phyloP scores from a whole-genome alignment of 2,329 filamentous ascomycete species.

The Orbilia blumenaviensis region DNA sequence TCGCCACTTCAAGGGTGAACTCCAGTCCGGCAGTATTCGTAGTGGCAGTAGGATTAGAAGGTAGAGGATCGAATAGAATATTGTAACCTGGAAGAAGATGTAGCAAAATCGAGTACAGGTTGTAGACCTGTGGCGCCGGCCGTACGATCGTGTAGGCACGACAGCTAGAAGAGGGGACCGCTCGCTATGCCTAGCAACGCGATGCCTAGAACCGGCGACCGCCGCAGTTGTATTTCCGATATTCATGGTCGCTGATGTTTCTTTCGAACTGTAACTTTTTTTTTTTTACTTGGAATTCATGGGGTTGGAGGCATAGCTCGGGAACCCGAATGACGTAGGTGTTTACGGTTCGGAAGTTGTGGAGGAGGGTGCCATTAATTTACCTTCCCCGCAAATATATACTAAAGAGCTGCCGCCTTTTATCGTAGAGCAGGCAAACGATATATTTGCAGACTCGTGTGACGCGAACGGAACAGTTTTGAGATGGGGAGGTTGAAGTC shows the following conservation, averaged over 20 bases:
- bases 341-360: background rate
- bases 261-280: background rate
- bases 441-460: background rate
- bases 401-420: background rate
- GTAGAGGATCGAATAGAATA: slow-evolving; percentile 50
- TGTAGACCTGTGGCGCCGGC: slow-evolving; percentile 17
- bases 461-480: slow-evolving; percentile 3
- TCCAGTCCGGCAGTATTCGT: slow-evolving; percentile 24
- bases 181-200: slow-evolving; percentile 13
- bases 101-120: slow-evolving; percentile 44
- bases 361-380: background rate
- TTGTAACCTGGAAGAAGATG: slow-evolving; percentile 38
- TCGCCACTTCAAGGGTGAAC: slow-evolving; percentile 23
- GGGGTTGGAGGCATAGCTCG: slow-evolving; percentile 8
- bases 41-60: slow-evolving; percentile 39
- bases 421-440: background rate
- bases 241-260: slow-evolving; percentile 10
- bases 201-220: slow-evolving; percentile 25
- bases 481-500: background rate
- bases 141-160: slow-evolving; percentile 18
- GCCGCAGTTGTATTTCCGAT: slow-evolving; percentile 16
- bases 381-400: background rate
- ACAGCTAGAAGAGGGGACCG: slow-evolving; percentile 25
- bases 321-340: background rate
- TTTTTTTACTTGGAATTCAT: background rate